phyloP scores from a whole-genome alignment of 352 stramenopile genomes.

The Pythium rishiriense region DNA sequence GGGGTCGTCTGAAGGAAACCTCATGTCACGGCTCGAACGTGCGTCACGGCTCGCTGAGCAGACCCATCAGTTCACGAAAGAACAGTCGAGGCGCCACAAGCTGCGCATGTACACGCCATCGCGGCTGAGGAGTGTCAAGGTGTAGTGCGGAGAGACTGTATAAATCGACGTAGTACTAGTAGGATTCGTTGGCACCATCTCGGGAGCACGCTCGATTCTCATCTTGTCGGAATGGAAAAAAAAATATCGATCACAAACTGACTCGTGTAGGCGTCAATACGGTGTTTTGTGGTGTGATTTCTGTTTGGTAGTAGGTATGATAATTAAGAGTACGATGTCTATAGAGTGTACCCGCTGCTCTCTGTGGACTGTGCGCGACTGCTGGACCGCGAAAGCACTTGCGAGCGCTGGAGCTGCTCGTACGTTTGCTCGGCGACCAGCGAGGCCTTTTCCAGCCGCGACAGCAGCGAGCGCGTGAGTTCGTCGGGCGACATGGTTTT shows the following conservation, averaged over 20 bases:
- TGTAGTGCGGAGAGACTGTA: neutral
- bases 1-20: neutral
- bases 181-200: neutral
- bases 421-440: constrained; percentile 9
- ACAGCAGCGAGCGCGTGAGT: constrained; percentile 3
- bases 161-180: neutral
- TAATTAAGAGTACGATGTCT: neutral
- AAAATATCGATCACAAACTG: no score
- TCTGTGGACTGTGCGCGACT: neutral
- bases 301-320: no score
- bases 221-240: no score
- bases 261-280: no score
- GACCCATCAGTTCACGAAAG: neutral
- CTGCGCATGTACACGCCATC: neutral
- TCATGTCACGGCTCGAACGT: neutral
- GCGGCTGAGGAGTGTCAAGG: neutral
- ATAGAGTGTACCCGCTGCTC: neutral
- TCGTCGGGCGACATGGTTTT: neutral
- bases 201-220: no score
- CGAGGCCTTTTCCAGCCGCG: constrained; percentile 9
- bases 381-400: constrained; percentile 5
- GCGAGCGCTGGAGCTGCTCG: constrained; percentile 7
- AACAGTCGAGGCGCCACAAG: constrained; percentile 1
- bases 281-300: no score
- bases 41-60: neutral